Evolutionary conservation across 257 asterid species (phyloP).

Genomic region (Ilex asprella): DNA sequence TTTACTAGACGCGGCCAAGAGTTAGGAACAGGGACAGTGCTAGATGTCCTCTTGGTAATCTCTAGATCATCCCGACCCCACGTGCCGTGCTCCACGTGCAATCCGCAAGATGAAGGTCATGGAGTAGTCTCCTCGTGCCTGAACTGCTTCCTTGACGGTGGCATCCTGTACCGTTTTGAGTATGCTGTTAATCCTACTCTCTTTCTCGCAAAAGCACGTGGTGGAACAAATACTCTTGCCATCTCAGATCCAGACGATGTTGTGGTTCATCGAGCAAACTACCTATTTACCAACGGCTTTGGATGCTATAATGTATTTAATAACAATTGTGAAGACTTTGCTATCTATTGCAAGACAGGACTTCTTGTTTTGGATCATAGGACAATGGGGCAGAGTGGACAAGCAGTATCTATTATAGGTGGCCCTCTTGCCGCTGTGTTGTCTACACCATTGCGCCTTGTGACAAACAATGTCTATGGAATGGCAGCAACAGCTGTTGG

Average conservation of each 20-base stretch:
- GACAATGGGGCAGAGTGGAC: slow-evolving; percentile 87
- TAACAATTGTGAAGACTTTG: slow-evolving; percentile 92
- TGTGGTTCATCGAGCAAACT: slow-evolving; percentile 73
- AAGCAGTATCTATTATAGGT: slow-evolving; percentile 74
- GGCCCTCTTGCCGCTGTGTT: slow-evolving; percentile 85
- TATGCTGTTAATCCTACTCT: slow-evolving; percentile 69
- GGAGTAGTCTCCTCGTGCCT: slow-evolving; percentile 82
- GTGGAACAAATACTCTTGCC: slow-evolving; percentile 92
- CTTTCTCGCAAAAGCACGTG: slow-evolving; percentile 85
- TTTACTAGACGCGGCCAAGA: slow-evolving; percentile 97
- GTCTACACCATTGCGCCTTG: slow-evolving; percentile 65
- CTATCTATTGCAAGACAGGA: slow-evolving; percentile 95
- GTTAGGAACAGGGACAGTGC: slow-evolving; percentile 76
- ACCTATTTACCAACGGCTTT: slow-evolving; percentile 73
- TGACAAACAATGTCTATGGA: slow-evolving; percentile 63
- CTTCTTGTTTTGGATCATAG: slow-evolving; percentile 65
- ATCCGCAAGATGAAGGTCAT: slow-evolving; percentile 45
- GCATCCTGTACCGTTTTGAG: slow-evolving; percentile 73
- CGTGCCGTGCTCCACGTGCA: slow-evolving; percentile 63
- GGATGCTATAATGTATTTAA: slow-evolving; percentile 79
- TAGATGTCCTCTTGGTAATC: slow-evolving; percentile 68
- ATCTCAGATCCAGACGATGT: slow-evolving; percentile 46
- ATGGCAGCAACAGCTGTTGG: slow-evolving; percentile 72
- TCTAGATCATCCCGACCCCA: slow-evolving; percentile 56
- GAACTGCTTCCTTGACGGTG: slow-evolving; percentile 92